Conservation (phyloP, 106 monocot genomes). For the Chionographis japonica region DNA sequence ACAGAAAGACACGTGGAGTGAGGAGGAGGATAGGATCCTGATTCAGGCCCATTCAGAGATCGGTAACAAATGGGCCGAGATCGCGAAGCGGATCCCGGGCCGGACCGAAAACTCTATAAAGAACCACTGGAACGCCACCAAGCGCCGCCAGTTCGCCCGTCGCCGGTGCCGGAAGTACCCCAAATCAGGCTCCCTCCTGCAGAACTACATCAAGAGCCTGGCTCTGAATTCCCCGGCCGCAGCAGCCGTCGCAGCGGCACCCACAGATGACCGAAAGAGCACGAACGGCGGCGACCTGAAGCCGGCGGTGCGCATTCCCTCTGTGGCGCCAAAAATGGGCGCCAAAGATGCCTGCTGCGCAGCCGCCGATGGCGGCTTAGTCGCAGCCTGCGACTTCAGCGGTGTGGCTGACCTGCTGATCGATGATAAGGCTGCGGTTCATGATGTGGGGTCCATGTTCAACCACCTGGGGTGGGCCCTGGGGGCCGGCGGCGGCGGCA, state of each 20-base stretch:
- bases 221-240: slow-evolving; percentile 2
- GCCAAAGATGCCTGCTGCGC: neutral
- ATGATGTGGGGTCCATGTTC: slow-evolving; percentile 16
- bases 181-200: slow-evolving; percentile 48
- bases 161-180: slow-evolving; percentile 29
- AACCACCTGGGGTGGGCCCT: slow-evolving; percentile 19
- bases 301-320: no score
- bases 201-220: slow-evolving; percentile 71
- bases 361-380: neutral
- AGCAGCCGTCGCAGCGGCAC: neutral
- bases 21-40: slow-evolving; percentile 74
- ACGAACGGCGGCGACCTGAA: neutral
- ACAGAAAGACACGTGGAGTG: slow-evolving; percentile 86
- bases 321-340: no score
- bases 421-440: slow-evolving; percentile 3
- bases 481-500: neutral
- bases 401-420: slow-evolving; percentile 17
- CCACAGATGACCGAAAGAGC: neutral
- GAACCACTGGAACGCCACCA: slow-evolving; percentile 97
- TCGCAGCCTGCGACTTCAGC: slow-evolving; percentile 11
- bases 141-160: slow-evolving; percentile 57
- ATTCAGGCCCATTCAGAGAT: slow-evolving; percentile 61
- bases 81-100: slow-evolving; percentile 77
- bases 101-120: slow-evolving; percentile 94
- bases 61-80: slow-evolving; percentile 92